Conservation (phyloP, 768 basidiomycete genomes). For the Tephrocybe sp. region DNA sequence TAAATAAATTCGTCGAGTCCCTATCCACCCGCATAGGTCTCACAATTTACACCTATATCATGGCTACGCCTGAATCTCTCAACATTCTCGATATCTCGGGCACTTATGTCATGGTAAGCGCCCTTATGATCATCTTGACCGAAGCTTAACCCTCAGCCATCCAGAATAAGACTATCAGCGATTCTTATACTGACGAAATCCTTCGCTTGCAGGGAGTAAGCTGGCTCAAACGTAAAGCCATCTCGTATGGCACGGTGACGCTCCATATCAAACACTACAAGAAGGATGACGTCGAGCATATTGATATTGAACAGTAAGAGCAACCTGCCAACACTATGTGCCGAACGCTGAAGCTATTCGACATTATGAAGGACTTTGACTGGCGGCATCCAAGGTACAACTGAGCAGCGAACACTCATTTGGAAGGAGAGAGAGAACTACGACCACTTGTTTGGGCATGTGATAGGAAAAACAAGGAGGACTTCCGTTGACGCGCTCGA, state of each 20-base stretch:
- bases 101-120: conserved; percentile 57
- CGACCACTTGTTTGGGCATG: conserved; percentile 60
- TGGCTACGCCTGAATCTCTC: conserved; percentile 65
- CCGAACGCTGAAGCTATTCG: neutral
- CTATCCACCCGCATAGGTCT: no score
- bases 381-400: conserved; percentile 57
- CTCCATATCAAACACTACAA: conserved; percentile 64
- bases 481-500: conserved; percentile 45
- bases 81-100: conserved; percentile 61
- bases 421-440: conserved; percentile 52
- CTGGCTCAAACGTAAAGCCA: conserved; percentile 68
- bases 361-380: conserved; percentile 37
- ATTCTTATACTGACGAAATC: conserved; percentile 53
- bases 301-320: conserved; percentile 56
- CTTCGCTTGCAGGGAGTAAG: conserved; percentile 68
- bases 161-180: conserved; percentile 70
- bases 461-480: conserved; percentile 54
- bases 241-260: conserved; percentile 54
- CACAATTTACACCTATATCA: conserved; percentile 26
- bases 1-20: neutral
- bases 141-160: neutral
- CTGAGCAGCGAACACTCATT: conserved; percentile 54
- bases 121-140: neutral
- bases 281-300: conserved; percentile 58
- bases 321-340: neutral